These are phyloP conservation scores for Aleurites moluccanus DNA, from an alignment of 441 rosid genomes.

Conservation along the genomic window DNA sequence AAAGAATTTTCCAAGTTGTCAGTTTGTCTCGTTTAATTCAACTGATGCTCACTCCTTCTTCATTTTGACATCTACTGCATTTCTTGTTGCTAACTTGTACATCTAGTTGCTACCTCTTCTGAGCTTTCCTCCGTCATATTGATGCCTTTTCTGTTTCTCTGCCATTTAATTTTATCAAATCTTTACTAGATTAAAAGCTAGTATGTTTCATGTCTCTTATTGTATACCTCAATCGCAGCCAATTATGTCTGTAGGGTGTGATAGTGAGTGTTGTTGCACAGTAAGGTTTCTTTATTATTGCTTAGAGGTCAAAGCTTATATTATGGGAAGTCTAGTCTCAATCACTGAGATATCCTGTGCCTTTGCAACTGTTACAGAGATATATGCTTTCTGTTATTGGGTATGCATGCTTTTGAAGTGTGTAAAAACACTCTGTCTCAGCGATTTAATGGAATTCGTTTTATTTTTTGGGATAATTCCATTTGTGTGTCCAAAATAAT, in stretches of 20 bases:
- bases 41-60: neutral
- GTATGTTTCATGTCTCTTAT: neutral
- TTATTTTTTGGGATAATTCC: neutral
- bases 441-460: neutral
- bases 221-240: neutral
- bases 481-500: neutral
- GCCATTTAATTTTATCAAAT: neutral
- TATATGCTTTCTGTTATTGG: neutral
- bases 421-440: neutral
- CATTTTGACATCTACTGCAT: neutral
- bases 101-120: neutral
- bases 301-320: neutral
- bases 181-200: neutral
- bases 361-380: neutral
- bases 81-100: neutral
- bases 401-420: neutral
- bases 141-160: slow-evolving; percentile 9
- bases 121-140: neutral
- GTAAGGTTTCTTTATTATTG: neutral
- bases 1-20: neutral
- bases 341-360: neutral
- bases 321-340: neutral
- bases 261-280: neutral
- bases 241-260: neutral
- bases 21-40: no score